These are phyloP conservation scores for Eucalyptus paniculata DNA, from an alignment of 345 rosid genomes.

Conservation along the genomic window DNA sequence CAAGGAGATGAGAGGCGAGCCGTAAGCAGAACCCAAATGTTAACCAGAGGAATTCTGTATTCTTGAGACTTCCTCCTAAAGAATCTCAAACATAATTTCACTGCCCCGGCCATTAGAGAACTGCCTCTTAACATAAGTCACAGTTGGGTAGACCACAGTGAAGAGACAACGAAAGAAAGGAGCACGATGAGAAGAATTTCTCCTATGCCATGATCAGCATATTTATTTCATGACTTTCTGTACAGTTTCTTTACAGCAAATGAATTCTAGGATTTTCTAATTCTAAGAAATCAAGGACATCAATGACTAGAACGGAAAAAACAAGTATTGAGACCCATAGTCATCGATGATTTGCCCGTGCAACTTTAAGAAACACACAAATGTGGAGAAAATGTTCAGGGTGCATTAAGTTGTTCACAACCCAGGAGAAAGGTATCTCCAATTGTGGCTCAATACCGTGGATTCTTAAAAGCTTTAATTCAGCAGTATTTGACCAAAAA, in stretches of 20 bases:
- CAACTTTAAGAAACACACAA: conserved; percentile 38
- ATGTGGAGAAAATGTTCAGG: conserved; percentile 83
- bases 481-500: conserved; percentile 1
- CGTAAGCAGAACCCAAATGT: background rate
- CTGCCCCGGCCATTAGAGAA: background rate
- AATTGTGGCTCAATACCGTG: conserved; percentile 79
- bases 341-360: conserved; percentile 5
- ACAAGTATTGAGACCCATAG: background rate
- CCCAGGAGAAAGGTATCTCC: conserved; percentile 92
- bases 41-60: background rate
- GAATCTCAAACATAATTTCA: background rate
- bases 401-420: conserved; percentile 69
- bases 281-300: background rate
- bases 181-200: background rate
- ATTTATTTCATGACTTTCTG: background rate
- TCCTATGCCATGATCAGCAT: background rate
- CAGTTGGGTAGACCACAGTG: background rate
- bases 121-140: background rate
- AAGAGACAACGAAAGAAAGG: background rate
- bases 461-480: conserved; percentile 62
- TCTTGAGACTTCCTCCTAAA: background rate
- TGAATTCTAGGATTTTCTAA: background rate
- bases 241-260: background rate
- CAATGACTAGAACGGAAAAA: background rate
- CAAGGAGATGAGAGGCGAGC: background rate